Base-by-base conservation (phyloP, 2,329 filamentous ascomycete species). In the Hymenoscyphus fraxineus region DNA sequence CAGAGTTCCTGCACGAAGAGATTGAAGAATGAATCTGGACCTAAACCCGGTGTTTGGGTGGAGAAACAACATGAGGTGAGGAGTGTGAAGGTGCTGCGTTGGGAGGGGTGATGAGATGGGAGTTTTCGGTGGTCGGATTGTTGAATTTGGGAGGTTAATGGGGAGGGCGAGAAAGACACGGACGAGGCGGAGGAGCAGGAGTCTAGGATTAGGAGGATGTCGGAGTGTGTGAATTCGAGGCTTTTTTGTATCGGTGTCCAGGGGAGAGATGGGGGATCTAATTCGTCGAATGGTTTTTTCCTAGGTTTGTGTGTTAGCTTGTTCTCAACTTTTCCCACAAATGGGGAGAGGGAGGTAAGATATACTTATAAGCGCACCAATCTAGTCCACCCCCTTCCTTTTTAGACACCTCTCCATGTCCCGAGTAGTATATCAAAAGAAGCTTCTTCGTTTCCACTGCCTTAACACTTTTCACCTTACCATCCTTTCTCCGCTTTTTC, bases 1-100 rank as follows among this genome's bases (percentile, higher is more conserved):
- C 60, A 62, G 4, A 62, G 39, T 44, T 62, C 60, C 15, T 35
- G 32, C 32, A 62, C n/a, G 13, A 62, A 22, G 38, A 62, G 22
- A 47, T 62, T 41, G 38, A 62, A 62, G 60, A 62, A 62, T 12
- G 60, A 62, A 16, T 41, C 32, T 10, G 60, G 60, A n/a, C 60
- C 60, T 9, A 58, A 12, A 13, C 60, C 60, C 9, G 60, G 54
- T 16, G 60, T 15, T 38, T 35, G 32, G 19, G 60, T 62, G n/a
- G 41, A 39, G 38, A 62, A 62, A 3, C 60, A 47, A 38, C 60
- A 62, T 13, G 60, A 47, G 35, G 60, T 55, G 38, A 62, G 60
- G 16, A 62, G 39, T 35, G 58, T 54, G 38, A 40, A 41, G 2
- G 60, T 62, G 12, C 16, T 35, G 9, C 41, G 35, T 15, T 27